Evolutionary conservation across 176 grass and related monocot species (phyloP), one percentile per base, ranked within the genome.

Genomic region (Leersia perrieri): DNA sequence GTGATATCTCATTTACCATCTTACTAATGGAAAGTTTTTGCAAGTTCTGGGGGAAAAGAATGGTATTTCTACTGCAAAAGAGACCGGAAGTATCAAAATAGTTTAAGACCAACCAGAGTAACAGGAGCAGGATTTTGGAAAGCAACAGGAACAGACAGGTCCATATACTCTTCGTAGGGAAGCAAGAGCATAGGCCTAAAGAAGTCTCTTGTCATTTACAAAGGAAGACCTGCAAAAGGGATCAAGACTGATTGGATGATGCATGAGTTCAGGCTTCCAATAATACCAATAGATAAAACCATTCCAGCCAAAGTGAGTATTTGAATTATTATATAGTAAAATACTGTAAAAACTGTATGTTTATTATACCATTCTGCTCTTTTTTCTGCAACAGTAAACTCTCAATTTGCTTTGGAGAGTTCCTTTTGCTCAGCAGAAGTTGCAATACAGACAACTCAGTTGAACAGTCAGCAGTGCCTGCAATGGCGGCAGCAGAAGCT

Each of bases 21-120:
- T 79, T 79, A 36, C 70, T 68, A 30, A 74, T 73, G 35, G 29
- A 26, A 26, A 97, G 95, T 89, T 65, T 77, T 97, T 74, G 92
- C 92, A 35, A 90, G 83, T 38, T 85, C 90, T 12, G 85, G 92
- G 61, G 95, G 90, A 60, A 97, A 97, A 49, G 92, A 97, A 86
- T 94, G 92, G 92, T 97, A 97, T 84, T 97, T 97, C 84, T 97
- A 94, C 80, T 97, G 94, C 33, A 92, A 88, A 30, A 94, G 94
- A 80, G 89, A 89, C 69, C 74, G 85, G n/a, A 97, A 97, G 62
- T 97, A 97, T 60, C 77, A 89, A 32, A 97, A 97, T 73, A 97
- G 94, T 73, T 80, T 90, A 20, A 86, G 95, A 83, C 95, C 92
- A 31, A 97, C 94, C 41, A 83, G 94, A 84, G 95, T 92, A 33